Evolutionary conservation across 805 yeast genomes (phyloP).

Genomic region (Ogataea paraovalis): DNA sequence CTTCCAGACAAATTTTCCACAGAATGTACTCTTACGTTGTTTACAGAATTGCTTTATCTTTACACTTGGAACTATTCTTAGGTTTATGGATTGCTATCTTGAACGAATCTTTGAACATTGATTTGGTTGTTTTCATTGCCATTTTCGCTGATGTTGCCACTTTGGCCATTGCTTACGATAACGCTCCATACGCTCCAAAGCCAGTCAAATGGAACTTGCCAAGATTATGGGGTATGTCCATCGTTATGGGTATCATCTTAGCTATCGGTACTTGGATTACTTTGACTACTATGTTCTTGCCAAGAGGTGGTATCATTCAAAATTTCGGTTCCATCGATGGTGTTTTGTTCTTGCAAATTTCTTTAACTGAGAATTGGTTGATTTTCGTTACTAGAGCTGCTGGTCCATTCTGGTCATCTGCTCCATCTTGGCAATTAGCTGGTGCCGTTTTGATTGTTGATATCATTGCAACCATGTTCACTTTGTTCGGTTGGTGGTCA

Average conservation of each 20-base stretch:
- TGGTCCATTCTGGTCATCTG: conserved; percentile 94
- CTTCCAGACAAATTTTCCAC: conserved; percentile 95
- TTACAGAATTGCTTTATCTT: conserved; percentile 91
- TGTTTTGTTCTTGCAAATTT: conserved; percentile 83
- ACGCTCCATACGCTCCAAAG: conserved; percentile 81
- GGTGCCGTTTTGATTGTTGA: conserved; percentile 88
- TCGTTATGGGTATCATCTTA: conserved; percentile 71
- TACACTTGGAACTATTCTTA: conserved; percentile 87
- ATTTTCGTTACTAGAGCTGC: conserved; percentile 91
- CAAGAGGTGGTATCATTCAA: conserved; percentile 85
- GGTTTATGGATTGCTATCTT: conserved; percentile 95
- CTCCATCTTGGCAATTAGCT: conserved; percentile 89
- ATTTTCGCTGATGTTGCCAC: conserved; percentile 96
- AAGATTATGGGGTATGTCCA: conserved; percentile 91
- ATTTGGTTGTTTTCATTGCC: conserved; percentile 90
- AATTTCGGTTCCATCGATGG: conserved; percentile 89
- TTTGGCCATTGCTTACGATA: conserved; percentile 68
- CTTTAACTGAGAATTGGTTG: conserved; percentile 92
- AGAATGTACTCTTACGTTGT: conserved; percentile 96
- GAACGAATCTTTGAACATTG: conserved; percentile 77
- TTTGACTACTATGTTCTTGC: conserved; percentile 81
- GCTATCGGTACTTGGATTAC: conserved; percentile 90
- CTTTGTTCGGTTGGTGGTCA: conserved; percentile 91
- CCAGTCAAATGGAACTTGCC: conserved; percentile 95
- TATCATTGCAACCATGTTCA: conserved; percentile 81